These are phyloP conservation scores for Aspergillus mulundensis DNA, from an alignment of 495 filamentous ascomycete genomes.

Conservation along the genomic window DNA sequence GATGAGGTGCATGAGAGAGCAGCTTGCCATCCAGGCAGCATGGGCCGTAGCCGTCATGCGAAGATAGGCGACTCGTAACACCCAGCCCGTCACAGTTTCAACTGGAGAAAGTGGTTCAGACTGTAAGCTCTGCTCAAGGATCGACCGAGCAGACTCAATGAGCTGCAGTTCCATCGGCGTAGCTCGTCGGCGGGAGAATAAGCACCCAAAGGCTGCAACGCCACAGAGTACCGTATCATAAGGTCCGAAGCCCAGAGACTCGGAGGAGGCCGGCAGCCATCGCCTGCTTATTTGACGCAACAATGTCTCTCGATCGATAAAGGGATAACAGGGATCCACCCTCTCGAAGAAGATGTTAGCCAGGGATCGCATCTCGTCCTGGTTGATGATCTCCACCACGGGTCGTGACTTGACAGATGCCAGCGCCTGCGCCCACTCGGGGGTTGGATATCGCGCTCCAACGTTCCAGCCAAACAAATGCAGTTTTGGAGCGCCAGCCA, in stretches of 20 bases:
- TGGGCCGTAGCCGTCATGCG: conserved; percentile 50
- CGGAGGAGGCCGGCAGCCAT: conserved; percentile 27
- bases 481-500: conserved; percentile 45
- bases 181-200: conserved; percentile 40
- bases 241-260: conserved; percentile 19
- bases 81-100: conserved; percentile 46
- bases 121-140: conserved; percentile 41
- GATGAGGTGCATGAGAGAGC: conserved; percentile 51
- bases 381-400: conserved; percentile 37
- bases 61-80: conserved; percentile 50
- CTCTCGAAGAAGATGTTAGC: conserved; percentile 46
- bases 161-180: conserved; percentile 30
- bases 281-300: conserved; percentile 28
- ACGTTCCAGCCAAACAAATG: conserved; percentile 57
- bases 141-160: conserved; percentile 36
- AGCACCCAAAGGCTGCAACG: conserved; percentile 44
- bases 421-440: conserved; percentile 13
- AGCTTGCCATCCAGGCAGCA: conserved; percentile 52
- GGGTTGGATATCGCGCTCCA: conserved; percentile 35
- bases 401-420: conserved; percentile 9
- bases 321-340: conserved; percentile 47
- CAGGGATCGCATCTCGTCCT: conserved; percentile 38
- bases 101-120: conserved; percentile 31
- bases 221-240: conserved; percentile 48
- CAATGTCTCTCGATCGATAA: conserved; percentile 41